Conservation (phyloP, 2,329 filamentous ascomycete genomes). For the Aspergillus phoenicis region DNA sequence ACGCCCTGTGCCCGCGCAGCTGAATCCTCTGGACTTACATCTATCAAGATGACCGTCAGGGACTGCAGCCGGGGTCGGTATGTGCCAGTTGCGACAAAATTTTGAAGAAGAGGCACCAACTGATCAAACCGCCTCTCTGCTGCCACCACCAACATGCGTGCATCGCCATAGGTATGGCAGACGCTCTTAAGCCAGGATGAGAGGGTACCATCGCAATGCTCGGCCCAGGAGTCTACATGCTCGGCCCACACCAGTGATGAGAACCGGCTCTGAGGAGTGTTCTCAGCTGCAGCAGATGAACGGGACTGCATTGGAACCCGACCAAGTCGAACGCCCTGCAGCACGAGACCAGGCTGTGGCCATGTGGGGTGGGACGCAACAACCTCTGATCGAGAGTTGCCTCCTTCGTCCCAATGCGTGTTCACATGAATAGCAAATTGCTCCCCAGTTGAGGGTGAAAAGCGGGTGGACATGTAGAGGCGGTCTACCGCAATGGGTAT, state of each 20-base stretch:
- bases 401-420: background rate
- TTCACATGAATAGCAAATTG: conserved; percentile 17
- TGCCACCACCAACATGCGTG: background rate
- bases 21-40: background rate
- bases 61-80: background rate
- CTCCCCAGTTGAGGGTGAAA: conserved; percentile 20
- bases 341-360: conserved; percentile 22
- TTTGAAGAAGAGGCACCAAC: background rate
- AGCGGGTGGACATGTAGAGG: conserved; percentile 21
- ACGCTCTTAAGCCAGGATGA: background rate
- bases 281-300: no score
- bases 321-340: conserved; percentile 24
- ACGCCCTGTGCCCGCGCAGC: background rate
- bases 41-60: background rate
- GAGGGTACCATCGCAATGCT: no score
- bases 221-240: conserved; percentile 1
- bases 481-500: conserved; percentile 26
- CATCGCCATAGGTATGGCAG: background rate
- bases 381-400: conserved; percentile 13
- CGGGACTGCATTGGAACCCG: conserved; percentile 13
- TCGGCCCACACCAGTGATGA: conserved; percentile 3
- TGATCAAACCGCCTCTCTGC: background rate
- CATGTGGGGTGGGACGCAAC: conserved; percentile 22
- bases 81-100: background rate
- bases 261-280: background rate